These are phyloP conservation scores for Eucalyptus viminalis DNA, from an alignment of 345 rosid species.

Conservation along the genomic window DNA sequence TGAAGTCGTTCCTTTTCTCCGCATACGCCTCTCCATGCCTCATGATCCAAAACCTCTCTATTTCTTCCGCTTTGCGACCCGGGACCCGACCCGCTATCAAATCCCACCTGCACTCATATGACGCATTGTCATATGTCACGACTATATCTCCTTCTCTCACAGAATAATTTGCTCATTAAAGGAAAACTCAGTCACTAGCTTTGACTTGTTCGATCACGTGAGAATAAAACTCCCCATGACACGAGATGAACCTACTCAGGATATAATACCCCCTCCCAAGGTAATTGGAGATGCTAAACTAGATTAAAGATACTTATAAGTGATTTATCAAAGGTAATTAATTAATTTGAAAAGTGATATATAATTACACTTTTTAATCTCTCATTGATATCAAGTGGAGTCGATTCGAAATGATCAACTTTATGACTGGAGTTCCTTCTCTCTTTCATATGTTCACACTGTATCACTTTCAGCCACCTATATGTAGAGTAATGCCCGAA, in stretches of 20 bases:
- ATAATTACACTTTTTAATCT: neutral
- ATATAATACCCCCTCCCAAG: neutral
- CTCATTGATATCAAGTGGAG: neutral
- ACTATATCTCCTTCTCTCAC: neutral
- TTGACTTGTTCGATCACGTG: neutral
- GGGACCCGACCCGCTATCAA: constrained; percentile 19
- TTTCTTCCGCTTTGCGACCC: constrained; percentile 10
- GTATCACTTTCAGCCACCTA: neutral
- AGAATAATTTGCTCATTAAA: neutral
- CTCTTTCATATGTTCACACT: neutral
- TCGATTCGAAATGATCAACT: neutral
- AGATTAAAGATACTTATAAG: neutral
- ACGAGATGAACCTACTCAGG: neutral
- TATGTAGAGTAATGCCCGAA: neutral
- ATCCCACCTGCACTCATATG: constrained; percentile 10
- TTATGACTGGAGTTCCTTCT: neutral
- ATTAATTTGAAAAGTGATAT: neutral
- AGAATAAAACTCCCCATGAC: neutral
- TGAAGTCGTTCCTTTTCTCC: neutral
- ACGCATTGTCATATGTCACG: neutral
- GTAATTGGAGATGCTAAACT: neutral
- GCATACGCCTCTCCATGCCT: constrained; percentile 8
- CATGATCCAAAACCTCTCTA: constrained; percentile 30
- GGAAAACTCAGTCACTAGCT: neutral
- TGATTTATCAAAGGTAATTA: neutral